Evolutionary conservation across 768 basidiomycete genomes (phyloP).

Genomic region (Pseudohyphozyma bogoriensis): DNA sequence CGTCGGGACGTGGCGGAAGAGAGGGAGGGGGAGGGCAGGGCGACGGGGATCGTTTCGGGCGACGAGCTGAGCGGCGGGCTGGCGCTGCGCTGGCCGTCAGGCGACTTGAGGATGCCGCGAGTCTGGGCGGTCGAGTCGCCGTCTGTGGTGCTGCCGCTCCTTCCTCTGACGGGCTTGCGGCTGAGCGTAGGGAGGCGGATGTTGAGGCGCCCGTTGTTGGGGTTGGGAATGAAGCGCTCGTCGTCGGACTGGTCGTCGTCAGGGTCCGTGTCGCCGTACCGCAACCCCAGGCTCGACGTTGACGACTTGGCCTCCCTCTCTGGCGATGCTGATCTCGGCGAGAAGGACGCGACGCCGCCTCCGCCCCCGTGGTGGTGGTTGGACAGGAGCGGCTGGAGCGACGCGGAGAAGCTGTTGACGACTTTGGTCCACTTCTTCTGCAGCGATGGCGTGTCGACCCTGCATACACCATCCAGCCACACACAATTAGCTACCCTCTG

Average conservation of each 20-base stretch:
- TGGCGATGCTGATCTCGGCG: no score
- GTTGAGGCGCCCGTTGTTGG: not conserved
- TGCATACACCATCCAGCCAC: not conserved
- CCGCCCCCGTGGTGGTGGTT: not conserved
- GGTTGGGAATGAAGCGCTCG: not conserved
- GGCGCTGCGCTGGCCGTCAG: no score
- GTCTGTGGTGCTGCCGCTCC: no score
- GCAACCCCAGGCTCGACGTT: no score
- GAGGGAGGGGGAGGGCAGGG: not conserved
- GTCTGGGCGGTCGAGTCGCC: not conserved
- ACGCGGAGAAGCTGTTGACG: not conserved
- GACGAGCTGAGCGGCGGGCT: no score
- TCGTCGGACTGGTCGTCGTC: not conserved
- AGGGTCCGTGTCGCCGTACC: no score
- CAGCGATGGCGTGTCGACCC: not conserved
- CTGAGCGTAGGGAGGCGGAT: not conserved
- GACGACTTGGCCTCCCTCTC: no score
- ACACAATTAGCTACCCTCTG: not conserved
- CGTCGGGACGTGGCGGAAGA: not conserved
- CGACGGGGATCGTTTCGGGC: no score
- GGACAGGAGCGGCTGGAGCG: not conserved
- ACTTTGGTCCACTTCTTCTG: not conserved
- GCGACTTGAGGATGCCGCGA: not conserved
- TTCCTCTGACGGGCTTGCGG: not conserved
- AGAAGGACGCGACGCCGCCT: not conserved